Conservation (phyloP, 805 yeast species). For the Millerozyma acaciae region DNA sequence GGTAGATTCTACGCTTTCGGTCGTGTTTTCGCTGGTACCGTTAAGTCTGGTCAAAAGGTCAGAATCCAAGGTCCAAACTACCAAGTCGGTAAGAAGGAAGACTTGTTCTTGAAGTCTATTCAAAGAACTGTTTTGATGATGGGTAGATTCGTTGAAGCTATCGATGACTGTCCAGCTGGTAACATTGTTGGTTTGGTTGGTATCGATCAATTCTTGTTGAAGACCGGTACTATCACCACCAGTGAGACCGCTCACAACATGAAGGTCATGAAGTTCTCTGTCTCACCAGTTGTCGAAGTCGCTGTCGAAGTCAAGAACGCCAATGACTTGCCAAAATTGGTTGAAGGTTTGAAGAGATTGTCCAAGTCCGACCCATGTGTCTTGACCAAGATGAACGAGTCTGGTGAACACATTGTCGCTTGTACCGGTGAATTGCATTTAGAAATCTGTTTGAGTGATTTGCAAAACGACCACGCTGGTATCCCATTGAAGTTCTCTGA, state of each 20-base stretch:
- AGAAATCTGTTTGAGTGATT: conserved; percentile 94
- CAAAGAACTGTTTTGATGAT: conserved; percentile 99
- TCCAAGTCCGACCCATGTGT: conserved; percentile 99
- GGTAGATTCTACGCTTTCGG: conserved; percentile 99
- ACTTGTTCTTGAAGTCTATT: conserved; percentile 91
- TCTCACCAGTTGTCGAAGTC: conserved; percentile 98
- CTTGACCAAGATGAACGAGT: conserved; percentile 75
- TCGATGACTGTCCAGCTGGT: conserved; percentile 99
- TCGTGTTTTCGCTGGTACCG: conserved; percentile 99
- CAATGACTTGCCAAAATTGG: conserved; percentile 98
- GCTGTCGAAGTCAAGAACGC: conserved; percentile 99
- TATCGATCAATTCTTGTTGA: conserved; percentile 98
- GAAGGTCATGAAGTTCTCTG: conserved; percentile 99
- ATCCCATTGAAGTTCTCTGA: conserved; percentile 96
- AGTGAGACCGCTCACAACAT: conserved; percentile 96
- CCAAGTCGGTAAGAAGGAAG: conserved; percentile 97
- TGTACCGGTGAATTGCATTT: conserved; percentile 99
- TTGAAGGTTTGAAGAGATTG: conserved; percentile 99
- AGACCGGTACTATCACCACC: conserved; percentile 99
- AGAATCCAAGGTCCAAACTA: conserved; percentile 99
- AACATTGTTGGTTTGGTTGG: conserved; percentile 99
- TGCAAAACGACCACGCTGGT: conserved; percentile 99
- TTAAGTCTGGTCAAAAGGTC: conserved; percentile 97
- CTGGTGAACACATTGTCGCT: conserved; percentile 99
- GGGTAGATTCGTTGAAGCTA: conserved; percentile 98